Conservation (phyloP, 495 filamentous ascomycete genomes). For the Tetracladium marchalianum region DNA sequence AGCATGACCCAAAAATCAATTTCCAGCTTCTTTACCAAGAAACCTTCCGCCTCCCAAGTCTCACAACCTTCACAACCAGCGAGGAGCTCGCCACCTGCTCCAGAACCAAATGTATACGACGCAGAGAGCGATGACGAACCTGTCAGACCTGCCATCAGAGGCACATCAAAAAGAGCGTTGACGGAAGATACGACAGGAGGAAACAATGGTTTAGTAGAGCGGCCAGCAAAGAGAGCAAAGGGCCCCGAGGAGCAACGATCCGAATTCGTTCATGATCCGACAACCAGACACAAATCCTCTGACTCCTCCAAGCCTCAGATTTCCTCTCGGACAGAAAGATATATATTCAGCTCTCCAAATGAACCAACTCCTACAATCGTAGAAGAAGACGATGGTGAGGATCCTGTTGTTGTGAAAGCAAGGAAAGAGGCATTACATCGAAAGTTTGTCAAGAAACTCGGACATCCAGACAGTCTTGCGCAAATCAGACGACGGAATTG, state of each 20-base stretch:
- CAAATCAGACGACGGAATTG: conserved; percentile 51
- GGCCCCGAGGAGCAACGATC: conserved; percentile 17
- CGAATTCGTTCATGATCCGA: conserved; percentile 6
- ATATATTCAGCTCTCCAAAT: conserved; percentile 30
- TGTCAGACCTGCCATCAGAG: not conserved
- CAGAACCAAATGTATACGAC: conserved; percentile 11
- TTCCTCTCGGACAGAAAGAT: conserved; percentile 30
- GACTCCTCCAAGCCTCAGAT: conserved; percentile 2
- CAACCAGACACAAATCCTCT: not conserved
- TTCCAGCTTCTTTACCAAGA: conserved; percentile 76
- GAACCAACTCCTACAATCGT: conserved; percentile 15
- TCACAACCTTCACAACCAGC: conserved; percentile 8
- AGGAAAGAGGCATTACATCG: conserved; percentile 66
- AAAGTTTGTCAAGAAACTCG: conserved; percentile 84
- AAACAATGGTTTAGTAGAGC: conserved; percentile 23
- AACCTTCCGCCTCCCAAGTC: conserved; percentile 27
- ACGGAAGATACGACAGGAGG: conserved; percentile 29
- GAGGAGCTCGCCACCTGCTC: conserved; percentile 11
- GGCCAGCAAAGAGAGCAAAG: conserved; percentile 33
- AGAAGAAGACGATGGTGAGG: conserved; percentile 39
- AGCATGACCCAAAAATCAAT: conserved; percentile 70
- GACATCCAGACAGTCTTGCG: conserved; percentile 68
- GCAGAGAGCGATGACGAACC: conserved; percentile 4
- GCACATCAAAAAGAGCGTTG: conserved; percentile 29
- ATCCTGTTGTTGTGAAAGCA: conserved; percentile 27